Evolutionary conservation across 345 rosid genomes (phyloP).

Genomic region (Mangifera indica): DNA sequence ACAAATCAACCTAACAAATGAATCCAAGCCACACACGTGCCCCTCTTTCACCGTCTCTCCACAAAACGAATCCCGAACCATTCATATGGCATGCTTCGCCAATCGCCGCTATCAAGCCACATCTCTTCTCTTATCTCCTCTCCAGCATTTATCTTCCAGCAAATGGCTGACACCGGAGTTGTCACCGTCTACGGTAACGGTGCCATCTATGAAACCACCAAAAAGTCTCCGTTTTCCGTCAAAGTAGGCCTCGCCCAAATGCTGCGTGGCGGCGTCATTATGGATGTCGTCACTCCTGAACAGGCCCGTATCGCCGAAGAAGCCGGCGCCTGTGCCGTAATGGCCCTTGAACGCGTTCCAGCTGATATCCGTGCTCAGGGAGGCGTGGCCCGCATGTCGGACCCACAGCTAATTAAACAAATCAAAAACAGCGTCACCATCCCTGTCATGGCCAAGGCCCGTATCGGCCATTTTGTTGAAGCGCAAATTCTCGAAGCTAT

Average conservation of each 20-base stretch:
- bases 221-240: slow-evolving; percentile 36
- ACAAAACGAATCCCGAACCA: background rate
- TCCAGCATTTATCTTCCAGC: background rate
- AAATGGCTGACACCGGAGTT: slow-evolving; percentile 40
- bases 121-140: background rate
- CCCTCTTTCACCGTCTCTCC: slow-evolving; percentile 6
- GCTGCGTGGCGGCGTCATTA: slow-evolving; percentile 45
- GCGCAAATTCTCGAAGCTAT: slow-evolving; percentile 44
- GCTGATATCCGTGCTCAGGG: slow-evolving; percentile 43
- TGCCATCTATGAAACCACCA: slow-evolving; percentile 37
- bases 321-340: slow-evolving; percentile 48
- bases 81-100: background rate
- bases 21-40: background rate
- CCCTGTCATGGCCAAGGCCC: slow-evolving; percentile 47
- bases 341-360: slow-evolving; percentile 46
- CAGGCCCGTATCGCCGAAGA: slow-evolving; percentile 45
- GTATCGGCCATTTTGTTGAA: slow-evolving; percentile 46
- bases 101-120: background rate
- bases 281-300: slow-evolving; percentile 46
- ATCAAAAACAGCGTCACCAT: slow-evolving; percentile 41
- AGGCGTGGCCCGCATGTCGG: slow-evolving; percentile 46
- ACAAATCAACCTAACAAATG: background rate
- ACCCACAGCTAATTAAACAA: slow-evolving; percentile 41
- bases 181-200: slow-evolving; percentile 45
- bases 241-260: slow-evolving; percentile 47